Evolutionary conservation across 129 eudicot genomes (phyloP).

Genomic region (Ambrosia trifida): DNA sequence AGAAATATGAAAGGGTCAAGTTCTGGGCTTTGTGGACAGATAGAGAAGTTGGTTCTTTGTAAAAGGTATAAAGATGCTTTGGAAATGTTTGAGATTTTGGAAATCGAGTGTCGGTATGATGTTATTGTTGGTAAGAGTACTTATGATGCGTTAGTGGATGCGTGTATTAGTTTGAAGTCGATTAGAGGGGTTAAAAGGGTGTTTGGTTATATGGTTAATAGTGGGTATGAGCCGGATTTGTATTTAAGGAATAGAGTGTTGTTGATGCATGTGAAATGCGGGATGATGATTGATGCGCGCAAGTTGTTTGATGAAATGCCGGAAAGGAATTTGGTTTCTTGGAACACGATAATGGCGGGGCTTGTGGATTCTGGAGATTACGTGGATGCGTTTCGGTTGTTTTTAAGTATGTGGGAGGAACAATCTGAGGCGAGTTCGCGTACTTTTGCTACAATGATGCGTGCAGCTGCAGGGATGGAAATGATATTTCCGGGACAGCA

Average conservation of each 20-base stretch:
- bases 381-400: constrained; percentile 64
- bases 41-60: constrained; percentile 68
- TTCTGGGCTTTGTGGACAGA: constrained; percentile 65
- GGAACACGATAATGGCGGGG: constrained; percentile 82
- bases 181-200: constrained; percentile 79
- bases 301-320: constrained; percentile 70
- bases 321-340: constrained; percentile 69
- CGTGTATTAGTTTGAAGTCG: constrained; percentile 72
- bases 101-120: constrained; percentile 45
- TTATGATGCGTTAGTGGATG: constrained; percentile 71
- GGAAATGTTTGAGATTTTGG: constrained; percentile 70
- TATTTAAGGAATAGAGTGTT: constrained; percentile 76
- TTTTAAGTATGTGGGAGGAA: constrained; percentile 66
- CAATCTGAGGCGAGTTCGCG: constrained; percentile 52
- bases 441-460: constrained; percentile 64
- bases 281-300: constrained; percentile 83
- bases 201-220: constrained; percentile 47
- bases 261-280: constrained; percentile 85
- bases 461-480: constrained; percentile 77
- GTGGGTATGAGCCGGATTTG: constrained; percentile 64
- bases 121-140: constrained; percentile 55
- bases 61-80: constrained; percentile 67
- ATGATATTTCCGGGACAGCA: constrained; percentile 63
- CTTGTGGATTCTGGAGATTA: constrained; percentile 68
- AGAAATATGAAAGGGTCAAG: constrained; percentile 11